Percentiles rank a stretch among this genome's conserved stretches.
phyloP scores from a whole-genome alignment of 768 basidiomycete species.

The Kwoniella shandongensis region DNA sequence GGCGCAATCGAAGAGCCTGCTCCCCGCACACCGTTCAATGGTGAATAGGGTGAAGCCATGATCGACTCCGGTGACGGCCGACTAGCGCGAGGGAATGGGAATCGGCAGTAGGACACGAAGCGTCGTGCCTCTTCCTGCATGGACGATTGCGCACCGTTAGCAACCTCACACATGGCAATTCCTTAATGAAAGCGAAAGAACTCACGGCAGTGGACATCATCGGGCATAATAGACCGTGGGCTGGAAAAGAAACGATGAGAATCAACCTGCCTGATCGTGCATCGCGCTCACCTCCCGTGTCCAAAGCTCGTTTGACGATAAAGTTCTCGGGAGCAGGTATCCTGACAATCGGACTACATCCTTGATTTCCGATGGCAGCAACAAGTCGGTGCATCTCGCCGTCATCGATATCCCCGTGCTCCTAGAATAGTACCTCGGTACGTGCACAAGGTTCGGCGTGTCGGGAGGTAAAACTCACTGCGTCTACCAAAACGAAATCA shows the following conservation, averaged over 20 bases:
- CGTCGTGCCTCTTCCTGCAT: slow-evolving; percentile 25
- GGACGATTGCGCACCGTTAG: no score
- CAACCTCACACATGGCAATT: background rate
- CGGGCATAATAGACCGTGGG: slow-evolving; percentile 29
- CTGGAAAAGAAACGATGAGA: background rate
- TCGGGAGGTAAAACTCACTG: no score
- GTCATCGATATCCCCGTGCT: slow-evolving; percentile 41
- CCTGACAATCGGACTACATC: slow-evolving; percentile 37
- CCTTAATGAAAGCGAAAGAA: background rate
- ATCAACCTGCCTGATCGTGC: background rate
- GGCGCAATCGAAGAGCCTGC: slow-evolving; percentile 37
- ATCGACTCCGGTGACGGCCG: slow-evolving; percentile 15
- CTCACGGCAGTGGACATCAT: slow-evolving; percentile 28
- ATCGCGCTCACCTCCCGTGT: slow-evolving; percentile 24
- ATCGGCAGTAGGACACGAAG: slow-evolving; percentile 33
- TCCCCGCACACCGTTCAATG: slow-evolving; percentile 36
- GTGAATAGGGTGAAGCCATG: slow-evolving; percentile 15
- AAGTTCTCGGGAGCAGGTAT: slow-evolving; percentile 31
- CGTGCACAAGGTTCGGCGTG: no score
- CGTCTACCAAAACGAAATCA: slow-evolving; percentile 31
- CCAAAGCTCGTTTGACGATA: slow-evolving; percentile 39
- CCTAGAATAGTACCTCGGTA: background rate
- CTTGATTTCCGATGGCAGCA: slow-evolving; percentile 26
- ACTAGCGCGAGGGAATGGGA: slow-evolving; percentile 21
- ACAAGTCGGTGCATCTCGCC: slow-evolving; percentile 39